Evolutionary conservation across 2,329 filamentous ascomycete genomes (phyloP), one percentile per base, ranked within the genome.

Genomic region (Verticillium longisporum): DNA sequence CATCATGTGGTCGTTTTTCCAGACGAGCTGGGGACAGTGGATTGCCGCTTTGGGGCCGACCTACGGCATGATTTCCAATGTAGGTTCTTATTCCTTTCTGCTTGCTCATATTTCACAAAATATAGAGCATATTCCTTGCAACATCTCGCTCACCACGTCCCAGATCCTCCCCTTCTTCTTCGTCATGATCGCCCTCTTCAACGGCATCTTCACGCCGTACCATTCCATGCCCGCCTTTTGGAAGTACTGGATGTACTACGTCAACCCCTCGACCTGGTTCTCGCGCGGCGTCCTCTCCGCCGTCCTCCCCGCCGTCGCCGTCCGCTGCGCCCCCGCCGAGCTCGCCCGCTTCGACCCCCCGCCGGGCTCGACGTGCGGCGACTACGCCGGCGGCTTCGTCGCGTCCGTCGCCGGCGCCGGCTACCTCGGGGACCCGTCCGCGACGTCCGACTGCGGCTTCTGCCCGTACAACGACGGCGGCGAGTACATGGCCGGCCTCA

Each of bases 31-130:
- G 90, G 91, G 89, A 21, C 90, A 92, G 71, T 94, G 89, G 89
- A 91, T 95, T 66, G 90, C 87, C 64, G 90, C 91, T 0, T 92
- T 92, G 72, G 89, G 90, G 0, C 90, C 90, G 0, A 87, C 81
- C 50, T 92, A 92, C 75, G 91, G 89, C 0, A 88, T 92, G 64
- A 91, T 93, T 65, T 86, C 85, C 54, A 92, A 93, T 69, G 76
- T 75, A 63, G 74, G 76, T 71, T n/a, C 18, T 21, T 21, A 21
- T 21, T 26, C 4, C 26, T 26, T 26, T 26, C 26, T 4, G 26
- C 4, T 26, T 26, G 26, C 26, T 26, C 3, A 4, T 26, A 1
- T 26, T 26, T 3, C 26, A 26, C 26, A 26, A 26, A 2, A 26
- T 26, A 4, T 26, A 1, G 26, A 26, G 2, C 2, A 3, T 4